Conservation (phyloP, 148 eudicot genomes). For the Rhododendron williamsianum region DNA sequence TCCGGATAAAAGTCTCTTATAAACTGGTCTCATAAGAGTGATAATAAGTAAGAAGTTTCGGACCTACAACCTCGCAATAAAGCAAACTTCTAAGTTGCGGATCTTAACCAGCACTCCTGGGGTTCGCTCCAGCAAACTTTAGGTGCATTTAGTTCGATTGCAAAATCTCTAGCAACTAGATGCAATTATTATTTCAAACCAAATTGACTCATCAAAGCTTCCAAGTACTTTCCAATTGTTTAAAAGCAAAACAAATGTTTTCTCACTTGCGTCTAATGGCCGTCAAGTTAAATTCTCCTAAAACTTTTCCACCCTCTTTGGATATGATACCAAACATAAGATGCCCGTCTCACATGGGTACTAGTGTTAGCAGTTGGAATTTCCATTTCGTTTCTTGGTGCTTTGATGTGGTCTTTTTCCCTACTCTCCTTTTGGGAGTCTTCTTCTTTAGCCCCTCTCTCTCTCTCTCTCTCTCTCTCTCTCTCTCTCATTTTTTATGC, state of each 20-base stretch:
- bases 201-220: neutral
- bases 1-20: neutral
- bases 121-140: neutral
- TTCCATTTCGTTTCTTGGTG: slow-evolving; percentile 17
- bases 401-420: neutral
- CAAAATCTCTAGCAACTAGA: neutral
- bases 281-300: neutral
- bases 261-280: neutral
- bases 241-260: neutral
- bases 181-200: neutral
- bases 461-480: neutral
- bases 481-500: neutral
- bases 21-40: neutral
- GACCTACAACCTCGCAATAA: neutral
- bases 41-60: neutral
- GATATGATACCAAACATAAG: neutral
- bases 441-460: neutral
- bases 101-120: neutral
- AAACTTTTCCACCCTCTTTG: neutral
- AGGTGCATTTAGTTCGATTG: neutral
- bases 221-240: neutral
- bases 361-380: neutral
- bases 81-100: neutral
- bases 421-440: neutral
- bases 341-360: slow-evolving; percentile 12